These are phyloP conservation scores for Neoboletus brunneissimus DNA, from an alignment of 768 basidiomycete species.

Conservation along the genomic window DNA sequence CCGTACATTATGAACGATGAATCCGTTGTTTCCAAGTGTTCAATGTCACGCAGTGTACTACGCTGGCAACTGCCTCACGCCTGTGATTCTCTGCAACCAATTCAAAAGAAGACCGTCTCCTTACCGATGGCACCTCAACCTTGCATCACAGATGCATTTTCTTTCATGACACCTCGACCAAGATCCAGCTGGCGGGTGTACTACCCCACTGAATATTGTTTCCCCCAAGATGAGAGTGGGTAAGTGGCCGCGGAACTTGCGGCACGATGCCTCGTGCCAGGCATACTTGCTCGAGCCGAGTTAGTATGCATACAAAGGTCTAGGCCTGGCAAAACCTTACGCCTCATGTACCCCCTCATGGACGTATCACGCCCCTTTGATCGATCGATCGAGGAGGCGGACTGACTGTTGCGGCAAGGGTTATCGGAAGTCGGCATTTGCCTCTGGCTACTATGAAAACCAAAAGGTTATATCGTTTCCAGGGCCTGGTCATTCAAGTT, in stretches of 20 bases:
- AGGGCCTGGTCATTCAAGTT: not conserved
- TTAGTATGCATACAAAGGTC: not conserved
- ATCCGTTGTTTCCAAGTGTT: not conserved
- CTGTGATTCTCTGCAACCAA: not conserved
- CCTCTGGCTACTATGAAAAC: not conserved
- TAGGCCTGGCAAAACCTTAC: constrained; percentile 2
- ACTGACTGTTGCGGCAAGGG: not conserved
- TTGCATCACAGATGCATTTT: not conserved
- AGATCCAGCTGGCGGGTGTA: not conserved
- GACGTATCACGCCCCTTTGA: not conserved
- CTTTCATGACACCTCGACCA: not conserved
- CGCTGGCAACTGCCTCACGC: not conserved
- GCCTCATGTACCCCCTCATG: constrained; percentile 8
- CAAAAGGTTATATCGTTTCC: not conserved
- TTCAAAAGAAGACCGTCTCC: not conserved
- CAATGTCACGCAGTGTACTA: not conserved
- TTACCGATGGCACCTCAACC: not conserved
- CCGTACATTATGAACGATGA: not conserved
- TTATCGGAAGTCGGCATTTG: not conserved
- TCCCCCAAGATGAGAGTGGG: not conserved
- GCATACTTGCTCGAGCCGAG: constrained; percentile 12
- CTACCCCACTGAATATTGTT: not conserved
- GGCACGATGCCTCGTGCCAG: constrained; percentile 9
- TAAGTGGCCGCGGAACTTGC: not conserved
- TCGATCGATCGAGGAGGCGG: constrained; percentile 1